These are phyloP conservation scores for Leccinum pachyderme DNA, from an alignment of 1,284 basidiomycete genomes.

Conservation along the genomic window DNA sequence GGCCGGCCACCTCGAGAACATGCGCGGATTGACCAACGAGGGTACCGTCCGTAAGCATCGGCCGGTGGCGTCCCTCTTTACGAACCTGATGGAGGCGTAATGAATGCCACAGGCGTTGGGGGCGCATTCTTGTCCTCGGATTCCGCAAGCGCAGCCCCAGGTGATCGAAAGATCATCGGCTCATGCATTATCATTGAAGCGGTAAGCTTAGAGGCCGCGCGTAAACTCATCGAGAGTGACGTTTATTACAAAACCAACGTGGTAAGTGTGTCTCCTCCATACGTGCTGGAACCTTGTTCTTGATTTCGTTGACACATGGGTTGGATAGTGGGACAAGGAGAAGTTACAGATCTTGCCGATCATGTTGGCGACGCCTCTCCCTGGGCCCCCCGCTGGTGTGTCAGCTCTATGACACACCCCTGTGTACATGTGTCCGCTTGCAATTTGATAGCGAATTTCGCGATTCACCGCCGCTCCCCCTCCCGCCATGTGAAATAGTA, in stretches of 20 bases:
- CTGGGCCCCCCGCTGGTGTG: not conserved
- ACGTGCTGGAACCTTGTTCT: slow-evolving; percentile 1
- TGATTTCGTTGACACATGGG: not conserved
- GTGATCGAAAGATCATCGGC: slow-evolving; percentile 45
- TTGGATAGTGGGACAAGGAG: slow-evolving; percentile 39
- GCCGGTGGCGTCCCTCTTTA: not conserved
- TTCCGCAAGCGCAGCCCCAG: slow-evolving; percentile 32
- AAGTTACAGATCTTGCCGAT: slow-evolving; percentile 43
- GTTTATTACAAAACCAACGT: slow-evolving; percentile 55
- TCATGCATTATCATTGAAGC: slow-evolving; percentile 51
- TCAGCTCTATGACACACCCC: not conserved
- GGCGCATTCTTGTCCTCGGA: slow-evolving; percentile 45
- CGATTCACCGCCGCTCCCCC: not conserved
- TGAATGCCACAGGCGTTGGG: slow-evolving; percentile 38
- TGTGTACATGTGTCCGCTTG: not conserved
- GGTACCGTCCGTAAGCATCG: slow-evolving; percentile 38
- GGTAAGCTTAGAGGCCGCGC: slow-evolving; percentile 45
- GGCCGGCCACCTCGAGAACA: slow-evolving; percentile 41
- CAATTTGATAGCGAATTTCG: not conserved
- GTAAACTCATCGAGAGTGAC: slow-evolving; percentile 47
- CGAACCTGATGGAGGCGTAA: slow-evolving; percentile 8
- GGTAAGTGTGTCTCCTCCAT: slow-evolving; percentile 38
- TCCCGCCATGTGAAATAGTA: not conserved
- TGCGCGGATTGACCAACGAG: slow-evolving; percentile 33
- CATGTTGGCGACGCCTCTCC: slow-evolving; percentile 11